Evolutionary conservation across 2,329 filamentous ascomycete species (phyloP), one percentile per base, ranked within the genome.

Genomic region (Rugonectria rugulosa): DNA sequence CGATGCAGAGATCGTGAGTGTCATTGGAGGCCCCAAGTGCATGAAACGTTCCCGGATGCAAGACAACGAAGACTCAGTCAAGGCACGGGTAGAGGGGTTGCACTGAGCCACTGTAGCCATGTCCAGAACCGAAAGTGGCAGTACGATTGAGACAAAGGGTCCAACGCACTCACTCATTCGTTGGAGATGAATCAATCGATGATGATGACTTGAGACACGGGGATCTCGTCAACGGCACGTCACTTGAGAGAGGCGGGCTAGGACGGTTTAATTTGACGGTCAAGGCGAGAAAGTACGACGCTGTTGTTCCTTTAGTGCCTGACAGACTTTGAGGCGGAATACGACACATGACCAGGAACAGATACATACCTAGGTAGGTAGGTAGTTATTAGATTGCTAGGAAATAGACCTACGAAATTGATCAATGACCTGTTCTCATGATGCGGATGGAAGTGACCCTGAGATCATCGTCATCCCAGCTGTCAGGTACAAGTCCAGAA

Each of bases 221-320:
- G 21, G 43, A 40, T 59, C 50, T 56, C 52, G 59, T 64, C 64
- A 60, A 66, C 45, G 50, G 56, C 54, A 59, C 63, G 61, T 67
- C 65, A 67, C 63, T 38, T 21, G 31, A 12, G 40, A n/a, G 27
- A 34, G 37, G 17, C 19, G 36, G 14, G n/a, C 37, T 40, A 41
- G 24, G 10, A 12, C n/a, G 40, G 17, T 6, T 31, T 11, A 19
- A 31, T 36, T 43, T 31, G 26, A n/a, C 21, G 19, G 38, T 14
- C 5, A 20, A 15, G 17, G 21, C 10, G 11, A n/a, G n/a, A n/a
- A n/a, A n/a, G n/a, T n/a, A n/a, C n/a, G n/a, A 31, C 34, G 17
- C 5, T 19, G 17, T 27, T 38, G 11, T 19, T 17, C 27, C 21
- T 36, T 10, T 21, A 12, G 10, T 23, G 19, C 19, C 21, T 27